Conservation (phyloP, 257 asterid genomes). For the Ligustrum vulgare region DNA sequence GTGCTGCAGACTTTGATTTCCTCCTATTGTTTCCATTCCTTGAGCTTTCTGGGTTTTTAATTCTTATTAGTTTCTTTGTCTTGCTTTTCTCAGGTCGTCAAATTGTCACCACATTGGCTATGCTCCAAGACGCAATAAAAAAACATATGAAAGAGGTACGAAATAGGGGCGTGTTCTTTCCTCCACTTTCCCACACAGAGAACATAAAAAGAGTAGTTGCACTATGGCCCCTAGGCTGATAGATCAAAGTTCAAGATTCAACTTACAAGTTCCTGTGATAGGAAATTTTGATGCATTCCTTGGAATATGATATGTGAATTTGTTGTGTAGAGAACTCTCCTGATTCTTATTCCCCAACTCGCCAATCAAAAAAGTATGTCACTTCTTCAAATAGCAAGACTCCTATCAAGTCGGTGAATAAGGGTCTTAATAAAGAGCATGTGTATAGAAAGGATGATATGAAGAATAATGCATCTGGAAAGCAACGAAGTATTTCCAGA, state of each 20-base stretch:
- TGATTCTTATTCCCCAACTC: conserved; percentile 30
- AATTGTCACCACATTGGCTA: conserved; percentile 87
- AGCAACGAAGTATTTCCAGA: conserved; percentile 35
- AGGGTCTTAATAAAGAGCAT: conserved; percentile 35
- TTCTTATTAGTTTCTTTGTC: conserved; percentile 14
- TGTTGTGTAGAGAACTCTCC: conserved; percentile 42
- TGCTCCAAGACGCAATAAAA: conserved; percentile 61
- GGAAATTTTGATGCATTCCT: not conserved
- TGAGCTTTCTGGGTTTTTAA: not conserved
- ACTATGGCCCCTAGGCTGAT: not conserved
- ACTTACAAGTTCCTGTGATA: not conserved
- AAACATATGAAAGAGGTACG: conserved; percentile 48
- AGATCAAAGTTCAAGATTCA: not conserved
- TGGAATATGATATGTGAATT: conserved; percentile 7
- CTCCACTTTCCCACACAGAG: not conserved
- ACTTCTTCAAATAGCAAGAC: conserved; percentile 32
- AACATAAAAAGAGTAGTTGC: not conserved
- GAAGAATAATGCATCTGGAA: conserved; percentile 33
- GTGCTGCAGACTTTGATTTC: conserved; percentile 12
- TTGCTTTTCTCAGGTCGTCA: conserved; percentile 50
- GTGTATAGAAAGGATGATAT: conserved; percentile 36
- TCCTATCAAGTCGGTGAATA: conserved; percentile 35
- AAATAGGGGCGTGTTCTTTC: not conserved
- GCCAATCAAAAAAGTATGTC: conserved; percentile 32
- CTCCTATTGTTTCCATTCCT: conserved; percentile 10